Conservation (phyloP, 495 filamentous ascomycete species). For the Friedmanniomyces simplex region DNA sequence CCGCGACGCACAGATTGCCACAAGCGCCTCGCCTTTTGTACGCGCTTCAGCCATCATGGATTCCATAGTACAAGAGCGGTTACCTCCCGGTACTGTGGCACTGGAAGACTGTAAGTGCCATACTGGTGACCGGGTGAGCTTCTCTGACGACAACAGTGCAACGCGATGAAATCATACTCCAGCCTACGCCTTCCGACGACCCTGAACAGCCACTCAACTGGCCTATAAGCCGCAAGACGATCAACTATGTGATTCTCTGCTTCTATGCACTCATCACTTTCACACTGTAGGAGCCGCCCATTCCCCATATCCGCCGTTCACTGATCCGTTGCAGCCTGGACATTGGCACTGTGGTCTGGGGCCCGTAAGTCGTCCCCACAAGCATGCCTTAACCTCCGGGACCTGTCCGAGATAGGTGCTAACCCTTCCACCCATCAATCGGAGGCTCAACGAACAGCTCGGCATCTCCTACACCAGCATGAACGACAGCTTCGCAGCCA, state of each 20-base stretch:
- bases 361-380: conserved; percentile 5
- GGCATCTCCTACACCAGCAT: conserved; percentile 7
- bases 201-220: conserved; percentile 17
- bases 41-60: neutral
- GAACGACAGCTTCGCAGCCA: neutral
- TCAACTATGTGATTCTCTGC: conserved; percentile 33
- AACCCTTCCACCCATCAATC: neutral
- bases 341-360: conserved; percentile 27
- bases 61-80: neutral
- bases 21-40: too few relatives aligned
- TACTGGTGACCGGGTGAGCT: neutral
- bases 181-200: conserved; percentile 10
- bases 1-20: too few relatives aligned
- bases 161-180: conserved; percentile 8
- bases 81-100: neutral
- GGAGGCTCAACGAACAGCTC: neutral
- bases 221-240: conserved; percentile 25
- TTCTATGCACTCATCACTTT: conserved; percentile 35
- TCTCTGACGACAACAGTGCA: neutral
- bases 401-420: neutral
- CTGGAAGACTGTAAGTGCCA: neutral
- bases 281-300: conserved; percentile 30
- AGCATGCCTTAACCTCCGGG: neutral
- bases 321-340: neutral
- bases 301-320: conserved; percentile 15